Base-by-base conservation (phyloP, 352 stramenopile species). In the Phytophthora parvispora region DNA sequence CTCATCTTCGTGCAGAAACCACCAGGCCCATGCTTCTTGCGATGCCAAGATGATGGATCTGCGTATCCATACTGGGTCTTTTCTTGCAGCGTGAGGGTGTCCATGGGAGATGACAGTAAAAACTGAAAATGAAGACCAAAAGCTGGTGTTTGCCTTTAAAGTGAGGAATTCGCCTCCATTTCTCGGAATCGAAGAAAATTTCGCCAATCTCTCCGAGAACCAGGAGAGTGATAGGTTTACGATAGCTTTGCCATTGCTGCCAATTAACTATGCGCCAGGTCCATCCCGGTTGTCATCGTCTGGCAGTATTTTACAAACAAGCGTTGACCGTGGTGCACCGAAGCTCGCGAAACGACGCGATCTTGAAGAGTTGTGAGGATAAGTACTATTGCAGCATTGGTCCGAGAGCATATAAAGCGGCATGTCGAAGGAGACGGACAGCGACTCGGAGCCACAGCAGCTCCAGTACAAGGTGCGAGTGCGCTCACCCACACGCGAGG, bases 381-480 rank as follows among this genome's bases (percentile, higher is more conserved):
- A 36, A 15, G 10, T 12, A 12, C 10, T 8, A 15, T 36, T 15
- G 31, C 36, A 43, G 20, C 6, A 43, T 43, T 43, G 12, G 20
- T 43, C 32, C 16, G 0, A 34, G 40, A 53, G 27, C 2, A 64
- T 22, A 47, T 45, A 47, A 25, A 47, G 32, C 68, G 49, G 1
- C 40, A 94, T 95, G 87, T 92, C 87, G 22, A 93, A 95, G 80
- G 87, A 92, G 69, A 93, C 87, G 4, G 87, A 95, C 63, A 95
- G 87, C 70, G 87, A 95, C 49, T 75, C 88, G 51, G 87, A 95
- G 67, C 80, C 74, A 13, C 87, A 92, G 67, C 87, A 95, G 72
- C 85, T 95, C 52, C 91, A 97, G 67, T 97, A 92, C 71, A 97
- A 97, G 75, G 89, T 91, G 40, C 2, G 40, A 20, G 6, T 48